Evolutionary conservation across 2,329 filamentous ascomycete genomes (phyloP), one percentile per base, ranked within the genome.

Genomic region (Claviceps digitariae): DNA sequence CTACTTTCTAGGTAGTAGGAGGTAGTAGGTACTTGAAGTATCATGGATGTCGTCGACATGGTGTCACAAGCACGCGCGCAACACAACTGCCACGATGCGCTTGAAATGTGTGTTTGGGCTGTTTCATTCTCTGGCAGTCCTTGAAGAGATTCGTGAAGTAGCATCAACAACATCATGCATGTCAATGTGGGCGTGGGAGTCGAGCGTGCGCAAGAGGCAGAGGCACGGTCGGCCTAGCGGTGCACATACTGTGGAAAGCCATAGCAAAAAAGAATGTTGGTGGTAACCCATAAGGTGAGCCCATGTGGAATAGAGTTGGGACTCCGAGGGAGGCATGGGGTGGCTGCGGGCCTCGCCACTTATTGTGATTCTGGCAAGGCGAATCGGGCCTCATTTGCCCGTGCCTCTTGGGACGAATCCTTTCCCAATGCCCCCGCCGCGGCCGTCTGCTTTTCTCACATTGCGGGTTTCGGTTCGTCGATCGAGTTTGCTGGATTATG

Each of bases 371-470:
- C 52, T 48, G 53, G 13, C 44, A 23, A 48, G 48, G 36, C 25
- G 53, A 48, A 44, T 45, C 53, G 49, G 53, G 49, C 53, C 40
- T 51, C 44, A 43, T 45, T 51, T 46, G 53, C 47, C 53, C 50
- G 45, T 52, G 46, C 49, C 53, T 31, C 38, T n/a, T 23, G 29
- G 9, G 41, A 20, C 13, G 23, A 50, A 43, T 54, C 52, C 48
- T 43, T 43, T 41, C 36, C 52, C 20, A 25, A 48, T 17, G 36
- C 15, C 36, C 29, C 47, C 41, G 13, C 21, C 17, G 8, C 36
- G 9, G 12, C 8, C 38, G 29, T 27, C 13, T 44, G 46, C 25
- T 13, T 13, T 29, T 31, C n/a, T 31, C 8, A 46, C 7, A 25
- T n/a, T 20, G n/a, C 15, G 13, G 20, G 41, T 44, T 20, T 25